A percentile compares a stretch with the other conserved stretches of the same genome.
phyloP scores from a whole-genome alignment of 1,284 basidiomycete genomes.

The Rhodotorula sp. region DNA sequence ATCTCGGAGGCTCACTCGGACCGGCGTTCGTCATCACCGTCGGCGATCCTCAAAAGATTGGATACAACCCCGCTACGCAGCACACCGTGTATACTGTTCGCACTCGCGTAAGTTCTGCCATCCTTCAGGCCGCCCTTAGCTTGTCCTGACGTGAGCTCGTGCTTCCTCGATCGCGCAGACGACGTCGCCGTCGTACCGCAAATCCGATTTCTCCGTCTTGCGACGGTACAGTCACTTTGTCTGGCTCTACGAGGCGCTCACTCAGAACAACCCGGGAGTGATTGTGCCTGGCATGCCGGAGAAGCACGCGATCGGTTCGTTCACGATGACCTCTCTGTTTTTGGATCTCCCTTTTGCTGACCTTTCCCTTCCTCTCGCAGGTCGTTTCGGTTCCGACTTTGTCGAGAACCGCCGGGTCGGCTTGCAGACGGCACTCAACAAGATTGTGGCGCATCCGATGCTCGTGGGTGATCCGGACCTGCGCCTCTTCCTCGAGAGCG shows the following conservation, averaged over 20 bases:
- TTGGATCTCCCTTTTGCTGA: background rate
- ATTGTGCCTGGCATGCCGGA: constrained; percentile 95
- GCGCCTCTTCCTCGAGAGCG: constrained; percentile 51
- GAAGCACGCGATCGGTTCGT: constrained; percentile 76
- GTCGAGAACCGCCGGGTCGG: constrained; percentile 51
- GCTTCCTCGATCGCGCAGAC: constrained; percentile 56
- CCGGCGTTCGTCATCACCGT: constrained; percentile 69
- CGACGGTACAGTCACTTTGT: constrained; percentile 95
- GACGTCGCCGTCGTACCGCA: constrained; percentile 74
- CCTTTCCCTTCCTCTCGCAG: constrained; percentile 26
- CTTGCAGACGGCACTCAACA: constrained; percentile 50
- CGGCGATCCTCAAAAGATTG: constrained; percentile 88
- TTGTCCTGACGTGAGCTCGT: background rate
- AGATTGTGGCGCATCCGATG: constrained; percentile 51
- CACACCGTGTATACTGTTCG: constrained; percentile 94
- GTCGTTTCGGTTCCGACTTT: constrained; percentile 51
- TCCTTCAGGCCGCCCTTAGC: fast-evolving
- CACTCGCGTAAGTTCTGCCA: constrained; percentile 61
- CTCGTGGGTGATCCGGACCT: constrained; percentile 52
- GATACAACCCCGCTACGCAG: constrained; percentile 76
- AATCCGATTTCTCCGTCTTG: constrained; percentile 81
- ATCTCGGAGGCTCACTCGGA: constrained; percentile 36
- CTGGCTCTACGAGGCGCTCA: constrained; percentile 90
- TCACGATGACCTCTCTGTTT: background rate
- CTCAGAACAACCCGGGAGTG: constrained; percentile 90